Evolutionary conservation across 495 filamentous ascomycete species (phyloP).

Genomic region (Xylaria intraflava): DNA sequence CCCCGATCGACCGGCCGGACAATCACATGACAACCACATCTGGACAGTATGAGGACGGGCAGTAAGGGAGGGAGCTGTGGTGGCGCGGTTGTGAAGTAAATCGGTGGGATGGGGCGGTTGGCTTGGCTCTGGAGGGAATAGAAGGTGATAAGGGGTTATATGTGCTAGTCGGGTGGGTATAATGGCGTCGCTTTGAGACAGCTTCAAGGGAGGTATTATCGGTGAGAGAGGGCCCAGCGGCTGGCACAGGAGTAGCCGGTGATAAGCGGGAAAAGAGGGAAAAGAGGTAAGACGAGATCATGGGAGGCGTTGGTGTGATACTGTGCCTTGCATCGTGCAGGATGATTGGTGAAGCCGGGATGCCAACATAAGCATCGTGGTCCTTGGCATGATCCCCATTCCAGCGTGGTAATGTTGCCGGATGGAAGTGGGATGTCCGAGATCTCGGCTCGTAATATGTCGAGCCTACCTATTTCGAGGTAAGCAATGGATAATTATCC

Average conservation of each 20-base stretch:
- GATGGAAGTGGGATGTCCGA: neutral
- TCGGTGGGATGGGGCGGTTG: neutral
- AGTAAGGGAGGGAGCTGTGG: neutral
- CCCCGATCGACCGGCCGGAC: too few relatives aligned
- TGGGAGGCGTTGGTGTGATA: conserved; percentile 4
- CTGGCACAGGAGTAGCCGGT: neutral
- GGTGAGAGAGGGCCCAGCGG: neutral
- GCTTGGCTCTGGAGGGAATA: neutral
- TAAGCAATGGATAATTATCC: too few relatives aligned
- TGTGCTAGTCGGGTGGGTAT: neutral
- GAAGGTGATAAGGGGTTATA: neutral
- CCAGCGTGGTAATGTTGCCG: neutral
- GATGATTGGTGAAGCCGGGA: conserved; percentile 11
- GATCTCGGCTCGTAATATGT: neutral
- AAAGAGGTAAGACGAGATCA: conserved; percentile 9
- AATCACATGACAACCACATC: too few relatives aligned
- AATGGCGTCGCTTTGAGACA: neutral
- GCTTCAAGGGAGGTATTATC: neutral
- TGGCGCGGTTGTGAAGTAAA: neutral
- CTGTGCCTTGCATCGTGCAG: conserved; percentile 15
- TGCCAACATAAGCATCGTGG: neutral
- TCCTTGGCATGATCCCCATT: neutral
- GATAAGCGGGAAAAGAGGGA: conserved; percentile 2
- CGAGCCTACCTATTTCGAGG: too few relatives aligned
- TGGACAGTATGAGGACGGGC: too few relatives aligned